These are phyloP conservation scores for Eremomyces bilateralis DNA, from an alignment of 495 filamentous ascomycete genomes.

Conservation along the genomic window DNA sequence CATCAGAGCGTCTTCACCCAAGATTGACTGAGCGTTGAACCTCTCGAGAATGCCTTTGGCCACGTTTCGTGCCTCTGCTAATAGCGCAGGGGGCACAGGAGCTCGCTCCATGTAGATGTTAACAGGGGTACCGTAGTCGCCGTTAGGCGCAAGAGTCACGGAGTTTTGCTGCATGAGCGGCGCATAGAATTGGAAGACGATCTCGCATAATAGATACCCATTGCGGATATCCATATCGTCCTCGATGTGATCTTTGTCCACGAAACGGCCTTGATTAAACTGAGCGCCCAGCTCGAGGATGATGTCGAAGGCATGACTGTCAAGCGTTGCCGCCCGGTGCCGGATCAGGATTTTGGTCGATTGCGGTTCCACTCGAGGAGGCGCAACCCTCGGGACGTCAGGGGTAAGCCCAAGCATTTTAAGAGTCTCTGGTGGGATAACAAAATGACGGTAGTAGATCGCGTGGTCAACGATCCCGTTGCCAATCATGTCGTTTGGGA, in stretches of 20 bases:
- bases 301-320: conserved; percentile 1
- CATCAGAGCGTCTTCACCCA: background rate
- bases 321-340: background rate
- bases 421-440: background rate
- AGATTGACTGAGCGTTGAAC: background rate
- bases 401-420: too few relatives aligned
- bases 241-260: background rate
- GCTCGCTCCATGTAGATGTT: background rate
- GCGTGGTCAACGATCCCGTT: conserved; percentile 1
- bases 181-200: conserved; percentile 1
- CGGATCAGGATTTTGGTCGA: background rate
- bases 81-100: background rate
- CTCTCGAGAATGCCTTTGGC: background rate
- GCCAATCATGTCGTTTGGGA: background rate
- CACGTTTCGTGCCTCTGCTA: background rate
- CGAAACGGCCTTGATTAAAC: conserved; percentile 1
- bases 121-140: background rate
- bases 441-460: background rate
- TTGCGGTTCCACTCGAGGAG: too few relatives aligned
- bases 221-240: background rate
- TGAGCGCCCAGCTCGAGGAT: conserved; percentile 1
- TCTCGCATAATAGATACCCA: background rate
- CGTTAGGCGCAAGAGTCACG: background rate
- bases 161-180: background rate
- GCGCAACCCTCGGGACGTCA: background rate